Base-by-base conservation (phyloP, 2,329 filamentous ascomycete species). In the Claviceps cyperi region DNA sequence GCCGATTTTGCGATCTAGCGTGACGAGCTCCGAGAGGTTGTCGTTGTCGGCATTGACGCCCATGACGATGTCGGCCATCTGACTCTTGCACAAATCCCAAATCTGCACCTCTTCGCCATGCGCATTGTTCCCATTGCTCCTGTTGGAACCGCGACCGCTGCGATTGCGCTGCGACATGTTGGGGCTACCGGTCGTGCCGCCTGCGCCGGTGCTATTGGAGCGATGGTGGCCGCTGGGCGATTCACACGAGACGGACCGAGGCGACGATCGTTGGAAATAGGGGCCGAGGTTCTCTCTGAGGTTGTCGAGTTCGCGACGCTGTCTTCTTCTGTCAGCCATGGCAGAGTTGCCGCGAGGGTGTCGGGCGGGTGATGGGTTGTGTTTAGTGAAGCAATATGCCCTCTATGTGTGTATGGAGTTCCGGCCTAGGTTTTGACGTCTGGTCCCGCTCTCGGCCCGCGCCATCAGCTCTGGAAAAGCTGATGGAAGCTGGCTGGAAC, bases 81-180 rank as follows among this genome's bases (percentile, higher is more conserved):
- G 65, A 4, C 57, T 58, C 52, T 70, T 69, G 56, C 63, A 66
- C 1, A 59, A 55, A 36, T 71, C 68, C 69, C 69, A 72, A 5
- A 71, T 64, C 45, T 67, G 62, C 8, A 63, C 66, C 55, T 72
- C 69, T 54, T 72, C 69, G 28, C 69, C 69, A 35, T 69, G 66
- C 7, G 63, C 40, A 36, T 54, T 56, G 53, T 66, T 64, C 24
- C 68, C 67, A 46, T 68, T 70, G 59, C 69, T 71, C 41, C 69
- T 66, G 59, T 68, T 68, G 40, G 66, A 68, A 39, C 67, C 68
- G 53, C 69, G 69, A 48, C 67, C 67, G 56, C 68, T 69, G 50
- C 69, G 67, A 53, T 69, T 70, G 53, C 69, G 64, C 58, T 71
- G 69, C 43, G 69, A 70, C 68, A 71, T 72, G 49, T 57, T 49